phyloP scores from a whole-genome alignment of 1,139 yeast species.

The Yamadazyma dushanensis region DNA sequence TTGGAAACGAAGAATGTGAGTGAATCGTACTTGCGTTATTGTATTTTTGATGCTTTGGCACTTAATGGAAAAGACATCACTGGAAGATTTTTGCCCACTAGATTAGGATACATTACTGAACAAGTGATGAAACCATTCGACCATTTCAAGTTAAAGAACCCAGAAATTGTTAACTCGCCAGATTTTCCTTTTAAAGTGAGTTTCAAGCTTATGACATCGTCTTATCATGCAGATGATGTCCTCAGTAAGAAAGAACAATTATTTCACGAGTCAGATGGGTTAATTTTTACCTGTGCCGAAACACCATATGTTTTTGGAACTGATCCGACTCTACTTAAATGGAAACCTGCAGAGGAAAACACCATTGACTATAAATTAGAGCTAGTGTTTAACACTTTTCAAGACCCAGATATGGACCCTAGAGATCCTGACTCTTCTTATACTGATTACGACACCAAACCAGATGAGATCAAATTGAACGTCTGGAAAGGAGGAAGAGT shows the following conservation, averaged over 20 bases:
- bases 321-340: constrained; percentile 76
- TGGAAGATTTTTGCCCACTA: constrained; percentile 68
- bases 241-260: constrained; percentile 69
- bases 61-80: constrained; percentile 73
- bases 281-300: constrained; percentile 88
- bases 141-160: constrained; percentile 63
- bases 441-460: constrained; percentile 78
- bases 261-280: constrained; percentile 90
- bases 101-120: constrained; percentile 86
- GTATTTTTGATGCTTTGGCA: constrained; percentile 90
- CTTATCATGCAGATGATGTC: constrained; percentile 79
- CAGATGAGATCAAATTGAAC: constrained; percentile 56
- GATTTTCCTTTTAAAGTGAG: constrained; percentile 83
- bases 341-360: constrained; percentile 98
- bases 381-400: constrained; percentile 62
- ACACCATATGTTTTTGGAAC: constrained; percentile 89
- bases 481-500: constrained; percentile 80
- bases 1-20: constrained; percentile 56
- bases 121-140: constrained; percentile 81
- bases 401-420: constrained; percentile 70
- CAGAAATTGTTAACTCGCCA: constrained; percentile 65
- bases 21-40: constrained; percentile 59
- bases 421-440: constrained; percentile 75
- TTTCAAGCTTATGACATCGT: constrained; percentile 82
- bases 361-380: constrained; percentile 83